Conservation (phyloP, 1,284 basidiomycete genomes). For the Coniferiporia weirii region DNA sequence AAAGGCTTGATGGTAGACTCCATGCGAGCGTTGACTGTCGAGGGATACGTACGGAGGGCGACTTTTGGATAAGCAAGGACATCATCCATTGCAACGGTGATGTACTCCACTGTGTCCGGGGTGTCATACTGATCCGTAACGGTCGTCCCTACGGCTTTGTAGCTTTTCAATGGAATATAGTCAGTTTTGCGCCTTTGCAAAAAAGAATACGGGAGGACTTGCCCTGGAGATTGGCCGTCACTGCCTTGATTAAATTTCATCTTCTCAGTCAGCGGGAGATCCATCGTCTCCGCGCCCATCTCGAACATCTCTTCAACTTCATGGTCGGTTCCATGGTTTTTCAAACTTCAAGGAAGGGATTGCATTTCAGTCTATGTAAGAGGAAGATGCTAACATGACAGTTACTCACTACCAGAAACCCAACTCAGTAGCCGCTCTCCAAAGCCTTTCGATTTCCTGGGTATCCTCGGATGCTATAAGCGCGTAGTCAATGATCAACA, state of each 20-base stretch:
- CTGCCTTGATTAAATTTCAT: slow-evolving; percentile 64
- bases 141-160: slow-evolving; percentile 58
- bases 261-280: slow-evolving; percentile 55
- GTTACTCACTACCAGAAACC: slow-evolving; percentile 51
- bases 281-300: slow-evolving; percentile 52
- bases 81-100: slow-evolving; percentile 65
- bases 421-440: slow-evolving; percentile 46
- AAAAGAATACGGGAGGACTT: slow-evolving; percentile 13
- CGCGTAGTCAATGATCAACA: slow-evolving; percentile 46
- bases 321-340: slow-evolving; percentile 53
- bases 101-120: slow-evolving; percentile 54
- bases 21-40: slow-evolving; percentile 46
- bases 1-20: slow-evolving; percentile 46
- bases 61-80: slow-evolving; percentile 48
- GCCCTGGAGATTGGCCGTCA: slow-evolving; percentile 57
- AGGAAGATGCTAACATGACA: background rate
- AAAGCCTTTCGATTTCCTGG: slow-evolving; percentile 40
- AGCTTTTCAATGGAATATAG: slow-evolving; percentile 33
- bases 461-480: slow-evolving; percentile 34
- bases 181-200: background rate
- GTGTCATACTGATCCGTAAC: slow-evolving; percentile 33
- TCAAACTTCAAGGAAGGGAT: slow-evolving; percentile 36
- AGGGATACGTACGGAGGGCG: slow-evolving; percentile 51
- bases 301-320: slow-evolving; percentile 54
- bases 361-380: background rate